Evolutionary conservation across 345 rosid species (phyloP).

Genomic region (Eucalyptus marginata): DNA sequence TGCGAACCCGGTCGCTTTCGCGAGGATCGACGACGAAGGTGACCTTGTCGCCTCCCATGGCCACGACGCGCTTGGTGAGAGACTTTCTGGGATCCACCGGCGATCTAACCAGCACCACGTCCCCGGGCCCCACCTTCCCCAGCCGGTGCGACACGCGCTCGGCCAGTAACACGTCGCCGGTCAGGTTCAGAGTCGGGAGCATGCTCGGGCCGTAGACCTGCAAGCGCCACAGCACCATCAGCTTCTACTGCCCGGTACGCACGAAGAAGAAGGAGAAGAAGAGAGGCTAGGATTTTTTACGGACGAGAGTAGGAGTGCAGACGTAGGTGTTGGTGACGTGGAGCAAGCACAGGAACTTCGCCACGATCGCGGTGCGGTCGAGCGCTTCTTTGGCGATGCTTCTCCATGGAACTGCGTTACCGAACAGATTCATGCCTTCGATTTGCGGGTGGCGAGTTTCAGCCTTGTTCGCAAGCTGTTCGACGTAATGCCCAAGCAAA

Average conservation of each 20-base stretch:
- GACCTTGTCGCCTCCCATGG: constrained; percentile 56
- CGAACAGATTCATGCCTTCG: neutral
- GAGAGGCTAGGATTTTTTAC: neutral
- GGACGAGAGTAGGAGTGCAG: constrained; percentile 45
- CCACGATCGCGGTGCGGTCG: constrained; percentile 5
- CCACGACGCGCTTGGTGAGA: constrained; percentile 57
- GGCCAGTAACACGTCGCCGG: constrained; percentile 55
- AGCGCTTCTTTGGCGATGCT: constrained; percentile 25
- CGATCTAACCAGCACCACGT: constrained; percentile 60
- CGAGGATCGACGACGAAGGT: constrained; percentile 36
- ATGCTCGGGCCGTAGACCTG: constrained; percentile 77
- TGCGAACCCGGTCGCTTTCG: constrained; percentile 2
- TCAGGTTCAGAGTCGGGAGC: constrained; percentile 67
- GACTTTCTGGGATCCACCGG: constrained; percentile 52
- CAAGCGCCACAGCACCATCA: neutral
- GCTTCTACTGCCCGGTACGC: neutral
- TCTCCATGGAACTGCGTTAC: constrained; percentile 17
- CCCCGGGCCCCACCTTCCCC: constrained; percentile 54
- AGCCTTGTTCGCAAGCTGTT: neutral
- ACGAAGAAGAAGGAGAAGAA: neutral
- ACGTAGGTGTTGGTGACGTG: constrained; percentile 54
- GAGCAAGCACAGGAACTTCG: constrained; percentile 29
- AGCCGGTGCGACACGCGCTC: constrained; percentile 60
- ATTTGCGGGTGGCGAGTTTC: neutral
- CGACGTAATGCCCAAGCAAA: neutral